Conservation (phyloP, 768 basidiomycete genomes). For the Boletus subcaerulescens region DNA sequence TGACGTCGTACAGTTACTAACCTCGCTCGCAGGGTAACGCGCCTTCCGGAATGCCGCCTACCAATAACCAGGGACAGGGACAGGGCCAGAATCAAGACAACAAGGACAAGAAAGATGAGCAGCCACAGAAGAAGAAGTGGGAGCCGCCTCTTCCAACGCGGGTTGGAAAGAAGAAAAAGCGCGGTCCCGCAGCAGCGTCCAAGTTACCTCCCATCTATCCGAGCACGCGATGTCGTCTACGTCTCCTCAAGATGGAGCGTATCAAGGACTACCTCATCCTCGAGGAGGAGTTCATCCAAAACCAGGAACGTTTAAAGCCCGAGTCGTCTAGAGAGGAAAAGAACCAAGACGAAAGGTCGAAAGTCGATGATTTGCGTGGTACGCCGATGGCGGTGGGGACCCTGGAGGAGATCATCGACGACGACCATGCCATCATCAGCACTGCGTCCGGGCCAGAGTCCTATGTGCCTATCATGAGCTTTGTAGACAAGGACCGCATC, state of each 20-base stretch:
- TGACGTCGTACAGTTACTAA: slow-evolving; percentile 3
- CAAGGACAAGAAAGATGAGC: slow-evolving; percentile 43
- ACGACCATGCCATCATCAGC: slow-evolving; percentile 98
- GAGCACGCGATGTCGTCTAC: slow-evolving; percentile 91
- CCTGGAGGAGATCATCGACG: slow-evolving; percentile 96
- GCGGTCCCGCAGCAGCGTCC: slow-evolving; percentile 86
- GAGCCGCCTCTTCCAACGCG: slow-evolving; percentile 96
- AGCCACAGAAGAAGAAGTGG: slow-evolving; percentile 87
- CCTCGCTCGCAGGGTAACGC: slow-evolving; percentile 61
- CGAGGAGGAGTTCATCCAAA: slow-evolving; percentile 92
- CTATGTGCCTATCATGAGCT: slow-evolving; percentile 96
- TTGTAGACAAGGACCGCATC: slow-evolving; percentile 96
- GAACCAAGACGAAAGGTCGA: slow-evolving; percentile 91
- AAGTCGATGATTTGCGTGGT: slow-evolving; percentile 92
- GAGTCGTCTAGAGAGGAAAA: slow-evolving; percentile 88
- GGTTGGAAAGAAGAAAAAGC: slow-evolving; percentile 93
- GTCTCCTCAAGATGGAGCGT: slow-evolving; percentile 93
- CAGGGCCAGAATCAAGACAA: slow-evolving; percentile 47
- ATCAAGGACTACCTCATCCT: slow-evolving; percentile 97
- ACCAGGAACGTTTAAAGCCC: slow-evolving; percentile 88
- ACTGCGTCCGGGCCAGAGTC: slow-evolving; percentile 93
- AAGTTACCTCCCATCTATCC: slow-evolving; percentile 93
- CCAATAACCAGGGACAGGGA: slow-evolving; percentile 33
- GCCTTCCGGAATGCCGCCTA: slow-evolving; percentile 54
- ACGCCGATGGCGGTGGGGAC: slow-evolving; percentile 98